These are phyloP conservation scores for Thyridium curvatum DNA, from an alignment of 2,329 filamentous ascomycete genomes.

Conservation along the genomic window DNA sequence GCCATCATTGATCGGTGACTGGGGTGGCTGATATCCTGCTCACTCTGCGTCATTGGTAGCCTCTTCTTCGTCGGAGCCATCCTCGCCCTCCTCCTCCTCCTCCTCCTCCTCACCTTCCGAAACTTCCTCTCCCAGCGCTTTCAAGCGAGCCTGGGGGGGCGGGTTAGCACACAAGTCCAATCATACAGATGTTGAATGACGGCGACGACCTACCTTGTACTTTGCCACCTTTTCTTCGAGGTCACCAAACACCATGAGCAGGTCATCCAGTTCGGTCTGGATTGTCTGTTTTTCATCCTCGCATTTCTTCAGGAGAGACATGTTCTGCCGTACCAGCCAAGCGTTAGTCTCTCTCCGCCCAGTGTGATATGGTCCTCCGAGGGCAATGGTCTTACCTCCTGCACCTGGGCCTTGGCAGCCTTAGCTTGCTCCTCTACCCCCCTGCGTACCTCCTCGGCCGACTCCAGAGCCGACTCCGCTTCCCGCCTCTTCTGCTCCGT, in stretches of 20 bases:
- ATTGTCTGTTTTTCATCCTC: conserved; percentile 56
- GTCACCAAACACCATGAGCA: conserved; percentile 76
- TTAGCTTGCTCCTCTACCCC: conserved; percentile 12
- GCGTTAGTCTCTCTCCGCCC: conserved; percentile 4
- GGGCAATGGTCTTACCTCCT: conserved; percentile 5
- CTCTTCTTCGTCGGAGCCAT: conserved; percentile 38
- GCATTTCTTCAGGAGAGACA: conserved; percentile 34
- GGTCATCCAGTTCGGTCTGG: conserved; percentile 72
- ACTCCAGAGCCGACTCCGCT: conserved; percentile 16
- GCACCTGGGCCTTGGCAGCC: conserved; percentile 10
- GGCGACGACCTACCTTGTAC: conserved; percentile 60
- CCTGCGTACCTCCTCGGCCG: conserved; percentile 10
- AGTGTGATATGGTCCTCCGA: no score
- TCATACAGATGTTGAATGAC: background rate
- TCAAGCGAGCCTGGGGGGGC: conserved; percentile 46
- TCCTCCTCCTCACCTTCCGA: conserved; percentile 72
- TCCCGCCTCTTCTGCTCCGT: conserved; percentile 9
- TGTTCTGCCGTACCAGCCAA: conserved; percentile 15
- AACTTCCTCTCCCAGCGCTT: conserved; percentile 61
- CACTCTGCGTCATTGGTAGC: conserved; percentile 8
- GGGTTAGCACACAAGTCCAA: conserved; percentile 7
- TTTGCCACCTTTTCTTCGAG: conserved; percentile 69
- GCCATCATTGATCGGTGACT: no score
- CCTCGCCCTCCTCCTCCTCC: conserved; percentile 49
- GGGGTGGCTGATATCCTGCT: no score